A percentile compares a stretch with the other conserved stretches of the same genome.
These are phyloP conservation scores for Acanthamoeba divionensis DNA, from an alignment of 208 protist genomes.

Conservation along the genomic window DNA sequence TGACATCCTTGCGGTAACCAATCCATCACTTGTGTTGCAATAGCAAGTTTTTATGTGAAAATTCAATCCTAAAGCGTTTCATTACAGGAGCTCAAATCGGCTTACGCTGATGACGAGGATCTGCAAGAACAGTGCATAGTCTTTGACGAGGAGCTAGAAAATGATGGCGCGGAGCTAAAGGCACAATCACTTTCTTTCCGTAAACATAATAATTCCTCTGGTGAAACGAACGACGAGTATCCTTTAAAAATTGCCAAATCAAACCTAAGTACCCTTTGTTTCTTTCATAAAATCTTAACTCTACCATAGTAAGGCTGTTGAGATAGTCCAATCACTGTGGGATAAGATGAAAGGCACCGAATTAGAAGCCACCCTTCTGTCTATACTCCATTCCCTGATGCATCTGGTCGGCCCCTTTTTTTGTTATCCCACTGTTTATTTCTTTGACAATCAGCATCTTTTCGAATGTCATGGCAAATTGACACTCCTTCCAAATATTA, in stretches of 20 bases:
- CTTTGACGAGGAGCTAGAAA: slow-evolving; percentile 20
- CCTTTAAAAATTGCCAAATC: too few species aligned
- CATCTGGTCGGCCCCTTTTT: not conserved
- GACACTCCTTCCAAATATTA: too few species aligned
- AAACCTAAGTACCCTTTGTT: not conserved
- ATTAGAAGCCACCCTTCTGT: not conserved
- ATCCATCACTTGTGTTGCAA: too few species aligned
- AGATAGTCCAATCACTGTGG: not conserved
- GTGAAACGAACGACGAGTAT: not conserved
- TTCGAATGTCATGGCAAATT: too few species aligned
- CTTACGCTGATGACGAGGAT: not conserved
- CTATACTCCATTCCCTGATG: not conserved
- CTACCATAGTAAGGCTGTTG: not conserved
- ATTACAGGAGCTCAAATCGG: not conserved
- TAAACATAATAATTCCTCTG: not conserved
- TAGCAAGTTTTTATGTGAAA: too few species aligned
- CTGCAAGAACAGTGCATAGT: not conserved
- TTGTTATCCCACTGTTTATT: too few species aligned
- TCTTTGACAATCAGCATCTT: too few species aligned
- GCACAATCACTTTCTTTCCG: not conserved
- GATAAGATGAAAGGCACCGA: not conserved
- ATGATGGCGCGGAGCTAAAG: not conserved
- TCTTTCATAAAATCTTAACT: not conserved
- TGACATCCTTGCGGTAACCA: not conserved
- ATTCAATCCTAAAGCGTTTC: too few species aligned